phyloP scores from a whole-genome alignment of 169 alveolate species.

The Eimeria tenella region DNA sequence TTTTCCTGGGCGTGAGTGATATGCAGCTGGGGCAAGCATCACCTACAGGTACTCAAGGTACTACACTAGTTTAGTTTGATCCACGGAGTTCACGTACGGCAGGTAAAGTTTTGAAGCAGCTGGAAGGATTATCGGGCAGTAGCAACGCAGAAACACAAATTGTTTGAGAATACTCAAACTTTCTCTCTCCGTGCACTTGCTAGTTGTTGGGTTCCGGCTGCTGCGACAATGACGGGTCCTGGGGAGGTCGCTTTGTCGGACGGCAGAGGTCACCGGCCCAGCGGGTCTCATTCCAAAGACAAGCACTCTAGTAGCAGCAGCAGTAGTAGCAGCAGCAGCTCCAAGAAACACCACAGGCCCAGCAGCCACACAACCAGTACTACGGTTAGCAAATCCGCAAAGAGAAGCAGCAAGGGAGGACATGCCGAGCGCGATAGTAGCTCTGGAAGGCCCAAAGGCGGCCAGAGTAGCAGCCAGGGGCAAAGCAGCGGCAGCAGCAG shows the following conservation, averaged over 20 bases:
- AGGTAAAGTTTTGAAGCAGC: too few species aligned
- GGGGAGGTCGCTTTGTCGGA: slow-evolving; percentile 18
- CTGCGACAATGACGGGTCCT: slow-evolving; percentile 33
- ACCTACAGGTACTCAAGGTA: too few species aligned
- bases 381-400: neutral
- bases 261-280: slow-evolving; percentile 22
- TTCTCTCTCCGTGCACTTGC: too few species aligned
- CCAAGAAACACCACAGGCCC: slow-evolving; percentile 32
- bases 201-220: neutral
- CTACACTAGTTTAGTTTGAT: too few species aligned
- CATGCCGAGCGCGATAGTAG: neutral
- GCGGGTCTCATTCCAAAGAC: slow-evolving; percentile 42
- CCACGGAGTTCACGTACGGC: too few species aligned
- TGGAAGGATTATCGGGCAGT: too few species aligned
- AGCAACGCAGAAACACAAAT: too few species aligned
- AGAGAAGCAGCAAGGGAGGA: slow-evolving; percentile 23
- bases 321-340: slow-evolving; percentile 66
- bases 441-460: slow-evolving; percentile 15
- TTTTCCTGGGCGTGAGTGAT: too few species aligned
- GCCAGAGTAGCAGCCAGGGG: slow-evolving; percentile 16
- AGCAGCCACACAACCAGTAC: slow-evolving; percentile 55
- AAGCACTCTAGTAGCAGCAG: slow-evolving; percentile 25
- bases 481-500: slow-evolving; percentile 40
- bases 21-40: too few species aligned
- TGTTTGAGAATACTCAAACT: too few species aligned